Percentiles rank a stretch among this genome's conserved stretches.
These are phyloP conservation scores for Spencermartinsiella ligniputridi DNA, from an alignment of 1,139 yeast genomes.

Conservation along the genomic window DNA sequence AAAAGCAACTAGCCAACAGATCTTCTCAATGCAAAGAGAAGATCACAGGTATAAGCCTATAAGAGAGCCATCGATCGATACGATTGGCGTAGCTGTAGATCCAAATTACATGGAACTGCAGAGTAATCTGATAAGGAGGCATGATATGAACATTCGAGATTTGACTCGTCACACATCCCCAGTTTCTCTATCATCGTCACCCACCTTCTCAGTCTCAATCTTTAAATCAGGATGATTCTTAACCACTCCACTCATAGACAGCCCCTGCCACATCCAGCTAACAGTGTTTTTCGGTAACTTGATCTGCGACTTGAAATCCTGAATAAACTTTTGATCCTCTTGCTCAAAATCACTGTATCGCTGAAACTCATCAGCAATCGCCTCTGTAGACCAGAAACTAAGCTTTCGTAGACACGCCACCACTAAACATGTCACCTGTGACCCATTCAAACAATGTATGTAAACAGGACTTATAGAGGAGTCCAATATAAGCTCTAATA, in stretches of 20 bases:
- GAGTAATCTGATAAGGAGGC: too few species aligned
- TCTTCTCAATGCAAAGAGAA: too few species aligned
- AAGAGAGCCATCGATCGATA: too few species aligned
- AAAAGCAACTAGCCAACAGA: too few species aligned
- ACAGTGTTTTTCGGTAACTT: conserved; percentile 50
- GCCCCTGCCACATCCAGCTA: conserved; percentile 73
- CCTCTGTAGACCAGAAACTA: conserved; percentile 85
- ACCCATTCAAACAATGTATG: conserved; percentile 85
- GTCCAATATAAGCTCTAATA: conserved; percentile 58
- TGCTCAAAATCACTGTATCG: conserved; percentile 76
- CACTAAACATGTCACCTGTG: conserved; percentile 77
- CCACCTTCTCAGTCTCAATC: too few species aligned
- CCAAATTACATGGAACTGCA: not conserved
- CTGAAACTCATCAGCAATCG: conserved; percentile 81
- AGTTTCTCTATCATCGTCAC: not conserved
- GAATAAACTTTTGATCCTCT: conserved; percentile 79
- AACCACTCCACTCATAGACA: conserved; percentile 53
- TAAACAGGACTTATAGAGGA: conserved; percentile 64
- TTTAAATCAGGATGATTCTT: conserved; percentile 32
- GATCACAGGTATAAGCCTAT: too few species aligned
- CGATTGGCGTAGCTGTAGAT: not conserved
- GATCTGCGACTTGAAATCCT: conserved; percentile 66
- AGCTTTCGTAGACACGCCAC: conserved; percentile 82
- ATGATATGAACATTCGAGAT: too few species aligned
- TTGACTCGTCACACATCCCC: not conserved